Conservation (phyloP, 1,284 basidiomycete genomes). For the Ganoderma sp. region DNA sequence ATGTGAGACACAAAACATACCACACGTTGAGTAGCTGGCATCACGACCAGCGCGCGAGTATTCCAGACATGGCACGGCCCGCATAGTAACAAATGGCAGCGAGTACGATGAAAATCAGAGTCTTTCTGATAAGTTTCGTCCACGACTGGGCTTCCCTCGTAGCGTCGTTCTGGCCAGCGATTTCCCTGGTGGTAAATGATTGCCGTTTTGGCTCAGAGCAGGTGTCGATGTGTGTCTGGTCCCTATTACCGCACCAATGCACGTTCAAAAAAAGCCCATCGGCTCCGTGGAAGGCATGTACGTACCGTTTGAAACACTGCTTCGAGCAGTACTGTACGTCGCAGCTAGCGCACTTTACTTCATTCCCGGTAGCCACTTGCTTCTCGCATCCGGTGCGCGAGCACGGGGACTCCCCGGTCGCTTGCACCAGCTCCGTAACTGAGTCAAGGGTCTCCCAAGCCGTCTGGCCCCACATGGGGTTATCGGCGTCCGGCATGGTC, state of each 20-base stretch:
- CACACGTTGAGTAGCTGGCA: not conserved
- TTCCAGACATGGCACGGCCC: not conserved
- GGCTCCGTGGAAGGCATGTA: not conserved
- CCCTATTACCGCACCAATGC: not conserved
- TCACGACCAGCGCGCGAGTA: not conserved
- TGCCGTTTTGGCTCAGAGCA: slow-evolving; percentile 5
- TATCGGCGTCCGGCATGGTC: not conserved
- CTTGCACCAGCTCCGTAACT: not conserved
- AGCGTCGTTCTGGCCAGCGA: not conserved
- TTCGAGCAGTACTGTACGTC: slow-evolving; percentile 12
- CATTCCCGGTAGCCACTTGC: not conserved
- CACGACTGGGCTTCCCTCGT: not conserved
- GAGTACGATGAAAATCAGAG: not conserved
- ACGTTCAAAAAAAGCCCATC: not conserved
- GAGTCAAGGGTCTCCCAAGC: slow-evolving; percentile 14
- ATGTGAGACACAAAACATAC: not conserved
- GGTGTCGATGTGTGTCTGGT: slow-evolving; percentile 5
- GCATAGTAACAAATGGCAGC: not conserved
- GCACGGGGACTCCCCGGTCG: not conserved
- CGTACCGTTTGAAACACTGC: slow-evolving; percentile 7
- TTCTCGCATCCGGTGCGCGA: slow-evolving; percentile 12
- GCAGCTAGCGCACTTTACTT: slow-evolving; percentile 7
- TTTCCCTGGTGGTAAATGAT: slow-evolving; percentile 2
- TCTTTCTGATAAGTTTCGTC: not conserved
- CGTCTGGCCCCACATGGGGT: slow-evolving; percentile 16